Percentiles rank a stretch among this genome's conserved stretches.
These are phyloP conservation scores for Rhododendron vialii DNA, from an alignment of 148 eudicot species.

Conservation along the genomic window DNA sequence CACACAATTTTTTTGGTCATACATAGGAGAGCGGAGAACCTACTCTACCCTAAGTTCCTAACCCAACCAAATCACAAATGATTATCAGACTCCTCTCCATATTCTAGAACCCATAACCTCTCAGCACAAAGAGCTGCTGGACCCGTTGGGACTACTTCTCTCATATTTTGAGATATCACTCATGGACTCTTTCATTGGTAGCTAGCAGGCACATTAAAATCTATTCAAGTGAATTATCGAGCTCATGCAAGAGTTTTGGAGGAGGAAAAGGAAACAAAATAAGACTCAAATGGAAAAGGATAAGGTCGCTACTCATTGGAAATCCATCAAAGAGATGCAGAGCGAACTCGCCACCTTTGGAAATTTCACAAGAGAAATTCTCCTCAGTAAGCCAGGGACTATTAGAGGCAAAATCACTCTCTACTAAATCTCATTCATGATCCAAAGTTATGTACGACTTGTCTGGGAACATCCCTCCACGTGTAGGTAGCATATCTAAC, in stretches of 20 bases:
- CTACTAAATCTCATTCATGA: not conserved
- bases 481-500: not conserved
- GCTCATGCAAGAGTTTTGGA: not conserved
- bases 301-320: not conserved
- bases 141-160: not conserved
- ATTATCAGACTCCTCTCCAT: not conserved
- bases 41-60: not conserved
- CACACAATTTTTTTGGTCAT: not conserved
- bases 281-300: not conserved
- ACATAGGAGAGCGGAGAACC: not conserved
- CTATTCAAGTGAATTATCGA: not conserved
- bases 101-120: not conserved
- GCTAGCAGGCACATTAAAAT: not conserved
- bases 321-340: not conserved
- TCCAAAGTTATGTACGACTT: not conserved
- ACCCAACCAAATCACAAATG: not conserved
- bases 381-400: not conserved
- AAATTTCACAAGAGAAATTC: not conserved
- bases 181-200: not conserved
- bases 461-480: not conserved
- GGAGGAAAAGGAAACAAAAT: not conserved
- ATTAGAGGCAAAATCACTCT: not conserved
- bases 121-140: not conserved
- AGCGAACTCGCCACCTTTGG: not conserved
- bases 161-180: not conserved